Conservation (phyloP, 352 stramenopile species). For the Phytopythium cucurbitacearum region DNA sequence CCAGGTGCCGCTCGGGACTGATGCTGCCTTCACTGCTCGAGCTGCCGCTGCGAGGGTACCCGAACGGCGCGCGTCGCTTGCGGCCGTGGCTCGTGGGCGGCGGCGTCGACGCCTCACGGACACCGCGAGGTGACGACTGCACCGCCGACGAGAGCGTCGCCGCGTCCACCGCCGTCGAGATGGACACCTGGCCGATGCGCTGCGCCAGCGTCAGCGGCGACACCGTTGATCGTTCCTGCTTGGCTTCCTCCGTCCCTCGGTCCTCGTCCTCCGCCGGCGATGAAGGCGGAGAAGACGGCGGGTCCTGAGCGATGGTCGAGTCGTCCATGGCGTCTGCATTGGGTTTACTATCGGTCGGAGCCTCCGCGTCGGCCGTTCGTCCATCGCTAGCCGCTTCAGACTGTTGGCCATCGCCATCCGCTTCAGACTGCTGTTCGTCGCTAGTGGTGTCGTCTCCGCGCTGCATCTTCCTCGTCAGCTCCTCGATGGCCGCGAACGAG, state of each 20-base stretch:
- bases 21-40: constrained; percentile 3
- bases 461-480: constrained; percentile 83
- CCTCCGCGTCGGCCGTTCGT: too few relatives aligned
- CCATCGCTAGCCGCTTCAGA: too few relatives aligned
- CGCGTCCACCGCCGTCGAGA: constrained; percentile 32
- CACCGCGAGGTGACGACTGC: not conserved
- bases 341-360: too few relatives aligned
- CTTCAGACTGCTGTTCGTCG: not conserved
- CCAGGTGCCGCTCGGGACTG: constrained; percentile 2
- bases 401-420: not conserved
- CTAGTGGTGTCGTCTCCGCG: constrained; percentile 13
- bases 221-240: constrained; percentile 10
- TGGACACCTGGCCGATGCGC: constrained; percentile 73
- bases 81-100: not conserved
- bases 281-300: not conserved
- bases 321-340: too few relatives aligned
- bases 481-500: constrained; percentile 80
- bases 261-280: constrained; percentile 5
- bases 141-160: not conserved
- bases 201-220: constrained; percentile 66
- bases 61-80: constrained; percentile 2
- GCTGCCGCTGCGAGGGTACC: not conserved
- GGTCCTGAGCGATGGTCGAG: too few relatives aligned
- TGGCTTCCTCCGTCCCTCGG: constrained; percentile 15
- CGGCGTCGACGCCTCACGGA: not conserved